Base-by-base conservation (phyloP, 2,329 filamentous ascomycete species). In the Scortechinia acanthostroma region DNA sequence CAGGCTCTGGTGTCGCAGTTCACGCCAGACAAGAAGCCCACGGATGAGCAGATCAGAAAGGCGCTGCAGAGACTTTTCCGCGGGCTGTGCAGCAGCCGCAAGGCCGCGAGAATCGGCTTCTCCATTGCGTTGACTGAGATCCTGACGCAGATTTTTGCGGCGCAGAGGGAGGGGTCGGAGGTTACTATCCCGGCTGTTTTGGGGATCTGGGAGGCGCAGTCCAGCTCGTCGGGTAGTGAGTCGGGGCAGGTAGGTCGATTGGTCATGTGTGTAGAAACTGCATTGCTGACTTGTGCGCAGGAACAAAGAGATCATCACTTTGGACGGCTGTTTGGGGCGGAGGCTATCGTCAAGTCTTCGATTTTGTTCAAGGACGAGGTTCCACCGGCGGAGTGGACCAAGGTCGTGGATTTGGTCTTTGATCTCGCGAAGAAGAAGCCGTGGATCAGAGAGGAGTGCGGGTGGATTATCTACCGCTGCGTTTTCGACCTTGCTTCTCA, bases 371-470 rank as follows among this genome's bases (percentile, higher is more conserved):
- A 33, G n/a, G 6, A 30, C 37, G n/a, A 10, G 13, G 33, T 35
- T 50, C 71, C 66, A 60, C 64, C 62, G 42, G 45, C 48, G 43
- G 48, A 46, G 25, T 53, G 51, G 21, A 22, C 28, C 10, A 65
- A 66, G 48, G 61, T 83, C 15, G 60, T 84, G n/a, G 67, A 73
- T 47, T 58, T 74, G 23, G 60, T 83, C 22, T 75, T 74, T 52
- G 69, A 70, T 42, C 66, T 84, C 47, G 76, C 78, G 45, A 69
- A 70, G 53, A 73, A 77, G 54, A 79, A 81, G 56, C 71, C 77
- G 30, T 84, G 80, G 80, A 63, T 86, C 45, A 69, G 79, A 35
- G 76, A 80, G 59, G 77, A 83, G 59, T 84, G 77, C 52, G 78
- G 77, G 19, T 73, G 73, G 62, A 71, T 80, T 35, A 56, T 84